A percentile compares a stretch with the other conserved stretches of the same genome.
These are phyloP conservation scores for Penicillium daleae DNA, from an alignment of 495 filamentous ascomycete species.

Conservation along the genomic window DNA sequence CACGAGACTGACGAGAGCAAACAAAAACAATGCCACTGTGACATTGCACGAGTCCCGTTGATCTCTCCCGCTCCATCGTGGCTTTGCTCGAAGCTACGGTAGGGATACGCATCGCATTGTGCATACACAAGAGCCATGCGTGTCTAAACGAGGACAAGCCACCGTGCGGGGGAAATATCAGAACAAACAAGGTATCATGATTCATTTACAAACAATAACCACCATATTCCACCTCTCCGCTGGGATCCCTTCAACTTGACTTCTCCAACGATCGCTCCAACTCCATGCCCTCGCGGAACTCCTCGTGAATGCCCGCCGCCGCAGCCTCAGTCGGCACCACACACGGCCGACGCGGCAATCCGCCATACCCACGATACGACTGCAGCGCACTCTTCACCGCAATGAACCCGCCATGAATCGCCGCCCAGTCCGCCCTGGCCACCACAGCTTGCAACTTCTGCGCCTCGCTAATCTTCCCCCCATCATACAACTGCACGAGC, in stretches of 20 bases:
- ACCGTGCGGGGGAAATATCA: neutral
- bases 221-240: neutral
- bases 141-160: neutral
- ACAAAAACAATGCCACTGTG: slow-evolving; percentile 11
- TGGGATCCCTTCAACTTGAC: slow-evolving; percentile 3
- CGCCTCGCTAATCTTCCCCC: slow-evolving; percentile 72
- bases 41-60: neutral
- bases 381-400: slow-evolving; percentile 82
- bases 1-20: slow-evolving; percentile 5
- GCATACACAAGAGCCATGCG: no score
- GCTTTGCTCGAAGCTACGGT: slow-evolving; percentile 1
- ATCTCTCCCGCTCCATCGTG: neutral
- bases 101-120: no score
- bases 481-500: slow-evolving; percentile 70
- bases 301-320: slow-evolving; percentile 63
- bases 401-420: slow-evolving; percentile 83
- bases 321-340: slow-evolving; percentile 67
- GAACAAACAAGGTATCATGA: neutral
- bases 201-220: neutral
- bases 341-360: slow-evolving; percentile 74
- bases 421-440: slow-evolving; percentile 83
- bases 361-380: slow-evolving; percentile 77
- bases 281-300: slow-evolving; percentile 74
- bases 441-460: slow-evolving; percentile 78
- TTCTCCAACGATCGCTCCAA: slow-evolving; percentile 62